Percentiles rank a stretch among this genome's conserved stretches.
These are phyloP conservation scores for Amphibolis antarctica DNA, from an alignment of 106 monocot genomes.

Conservation along the genomic window DNA sequence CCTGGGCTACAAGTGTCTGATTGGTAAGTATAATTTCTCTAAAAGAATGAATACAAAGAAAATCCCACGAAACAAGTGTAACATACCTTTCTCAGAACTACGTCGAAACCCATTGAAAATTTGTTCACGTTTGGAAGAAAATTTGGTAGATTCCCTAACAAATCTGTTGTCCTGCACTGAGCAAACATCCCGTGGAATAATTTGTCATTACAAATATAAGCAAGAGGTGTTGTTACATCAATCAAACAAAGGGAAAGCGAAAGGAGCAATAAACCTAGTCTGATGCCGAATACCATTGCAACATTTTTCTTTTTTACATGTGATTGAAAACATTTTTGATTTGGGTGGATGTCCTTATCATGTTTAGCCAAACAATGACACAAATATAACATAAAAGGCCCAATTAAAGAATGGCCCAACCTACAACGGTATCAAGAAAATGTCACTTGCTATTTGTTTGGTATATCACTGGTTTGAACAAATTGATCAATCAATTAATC, in stretches of 20 bases:
- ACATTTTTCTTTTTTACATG: too few relatives aligned
- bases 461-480: too few relatives aligned
- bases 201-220: not conserved
- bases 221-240: not conserved
- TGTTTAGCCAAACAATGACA: too few relatives aligned
- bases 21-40: not conserved
- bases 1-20: not conserved
- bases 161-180: conserved; percentile 23
- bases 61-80: not conserved
- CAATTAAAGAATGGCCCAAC: too few relatives aligned
- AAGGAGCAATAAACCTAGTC: too few relatives aligned
- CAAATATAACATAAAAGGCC: too few relatives aligned
- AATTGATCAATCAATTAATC: too few relatives aligned
- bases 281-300: too few relatives aligned
- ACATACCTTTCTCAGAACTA: conserved; percentile 14
- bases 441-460: too few relatives aligned
- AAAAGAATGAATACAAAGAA: not conserved
- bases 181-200: not conserved
- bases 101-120: conserved; percentile 7
- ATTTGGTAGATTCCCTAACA: conserved; percentile 22
- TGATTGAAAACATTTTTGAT: too few relatives aligned
- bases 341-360: too few relatives aligned
- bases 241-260: not conserved
- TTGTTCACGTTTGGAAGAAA: conserved; percentile 20
- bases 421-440: too few relatives aligned